Evolutionary conservation across 192 early-diverging fungal species (phyloP).

Genomic region (Backusella parvicylindrica): DNA sequence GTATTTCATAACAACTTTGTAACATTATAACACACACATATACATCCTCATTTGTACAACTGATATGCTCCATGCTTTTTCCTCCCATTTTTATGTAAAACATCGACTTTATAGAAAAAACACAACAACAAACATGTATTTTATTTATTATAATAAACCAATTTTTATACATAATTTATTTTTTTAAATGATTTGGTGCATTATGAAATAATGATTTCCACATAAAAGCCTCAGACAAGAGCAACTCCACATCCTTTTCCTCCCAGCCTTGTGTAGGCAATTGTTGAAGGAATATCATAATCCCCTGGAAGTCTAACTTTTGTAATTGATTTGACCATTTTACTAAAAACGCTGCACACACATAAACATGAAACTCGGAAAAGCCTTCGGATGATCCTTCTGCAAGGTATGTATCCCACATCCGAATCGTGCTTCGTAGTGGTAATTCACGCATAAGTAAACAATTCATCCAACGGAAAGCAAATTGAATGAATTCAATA

Average conservation of each 20-base stretch:
- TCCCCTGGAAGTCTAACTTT: constrained; percentile 89
- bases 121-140: not conserved
- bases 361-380: constrained; percentile 96
- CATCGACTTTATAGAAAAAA: too few species aligned
- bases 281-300: constrained; percentile 92
- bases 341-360: constrained; percentile 96
- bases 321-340: constrained; percentile 88
- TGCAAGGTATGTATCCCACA: constrained; percentile 98
- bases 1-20: not conserved
- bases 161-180: not conserved
- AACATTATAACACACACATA: not conserved
- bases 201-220: constrained; percentile 94
- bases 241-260: constrained; percentile 88
- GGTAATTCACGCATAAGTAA: constrained; percentile 95
- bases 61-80: not conserved
- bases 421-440: constrained; percentile 83
- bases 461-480: constrained; percentile 99
- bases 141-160: not conserved
- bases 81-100: not conserved
- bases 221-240: constrained; percentile 96
- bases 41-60: not conserved
- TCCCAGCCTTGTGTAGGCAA: constrained; percentile 85
- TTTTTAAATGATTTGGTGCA: constrained; percentile 78
- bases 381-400: constrained; percentile 84
- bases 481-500: constrained; percentile 98